Percentiles rank a stretch among this genome's conserved stretches.
Evolutionary conservation across 345 rosid genomes (phyloP).

Genomic region (Brassica rapa): DNA sequence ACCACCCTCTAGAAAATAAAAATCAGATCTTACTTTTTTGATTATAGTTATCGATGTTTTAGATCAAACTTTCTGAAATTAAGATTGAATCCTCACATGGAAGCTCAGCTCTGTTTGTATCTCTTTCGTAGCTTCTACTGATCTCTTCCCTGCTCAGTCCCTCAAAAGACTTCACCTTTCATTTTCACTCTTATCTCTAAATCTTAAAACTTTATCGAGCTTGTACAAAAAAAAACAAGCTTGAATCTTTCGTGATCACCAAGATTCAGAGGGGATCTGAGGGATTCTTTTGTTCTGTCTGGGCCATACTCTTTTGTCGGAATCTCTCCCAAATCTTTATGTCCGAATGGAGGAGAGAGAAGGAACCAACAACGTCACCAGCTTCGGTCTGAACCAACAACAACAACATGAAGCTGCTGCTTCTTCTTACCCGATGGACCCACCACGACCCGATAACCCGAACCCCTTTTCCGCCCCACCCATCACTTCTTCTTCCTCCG

Average conservation of each 20-base stretch:
- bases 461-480: slow-evolving; percentile 44
- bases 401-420: slow-evolving; percentile 51
- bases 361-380: slow-evolving; percentile 45
- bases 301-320: slow-evolving; percentile 36
- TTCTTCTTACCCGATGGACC: slow-evolving; percentile 44
- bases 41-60: slow-evolving; percentile 35
- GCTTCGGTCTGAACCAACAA: slow-evolving; percentile 40
- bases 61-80: slow-evolving; percentile 19
- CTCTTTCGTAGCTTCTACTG: slow-evolving; percentile 11
- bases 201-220: slow-evolving; percentile 7
- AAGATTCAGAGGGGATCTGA: slow-evolving; percentile 33
- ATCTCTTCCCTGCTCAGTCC: slow-evolving; percentile 14
- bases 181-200: slow-evolving; percentile 13
- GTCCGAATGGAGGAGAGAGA: slow-evolving; percentile 69
- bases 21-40: slow-evolving; percentile 37
- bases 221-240: slow-evolving; percentile 22
- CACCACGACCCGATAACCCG: slow-evolving; percentile 54
- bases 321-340: slow-evolving; percentile 35
- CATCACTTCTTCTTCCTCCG: slow-evolving; percentile 17
- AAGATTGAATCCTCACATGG: slow-evolving; percentile 18
- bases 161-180: slow-evolving; percentile 11
- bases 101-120: neutral
- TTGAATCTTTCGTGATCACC: slow-evolving; percentile 33
- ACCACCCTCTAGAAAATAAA: slow-evolving; percentile 25
- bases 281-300: neutral